Evolutionary conservation across 202 grass and related monocot genomes (phyloP).

Genomic region (Carex arenaria): DNA sequence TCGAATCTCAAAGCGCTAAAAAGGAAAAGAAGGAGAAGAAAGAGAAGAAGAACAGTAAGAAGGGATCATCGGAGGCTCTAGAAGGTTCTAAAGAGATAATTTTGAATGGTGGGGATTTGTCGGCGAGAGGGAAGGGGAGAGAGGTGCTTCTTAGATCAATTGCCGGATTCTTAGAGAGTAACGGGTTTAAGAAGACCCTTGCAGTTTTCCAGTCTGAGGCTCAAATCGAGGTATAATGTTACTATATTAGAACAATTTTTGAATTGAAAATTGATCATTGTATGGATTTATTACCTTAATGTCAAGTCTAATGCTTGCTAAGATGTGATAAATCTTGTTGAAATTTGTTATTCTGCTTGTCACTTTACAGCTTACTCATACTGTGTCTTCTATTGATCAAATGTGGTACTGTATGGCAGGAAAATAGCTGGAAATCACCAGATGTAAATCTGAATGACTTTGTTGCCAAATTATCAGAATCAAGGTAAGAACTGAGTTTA

Average conservation of each 20-base stretch:
- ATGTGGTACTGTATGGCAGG: conserved; percentile 26
- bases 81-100: conserved; percentile 1
- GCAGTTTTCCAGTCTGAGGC: conserved; percentile 53
- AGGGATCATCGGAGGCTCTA: conserved; percentile 15
- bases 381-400: not conserved
- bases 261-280: not conserved
- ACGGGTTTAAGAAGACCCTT: conserved; percentile 54
- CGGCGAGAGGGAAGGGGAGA: not conserved
- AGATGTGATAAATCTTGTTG: not conserved
- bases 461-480: conserved; percentile 40
- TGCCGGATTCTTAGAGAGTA: conserved; percentile 61
- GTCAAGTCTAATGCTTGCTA: not conserved
- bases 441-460: conserved; percentile 45
- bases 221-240: conserved; percentile 45
- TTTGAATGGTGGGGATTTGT: not conserved
- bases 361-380: not conserved
- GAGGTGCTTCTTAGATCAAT: conserved; percentile 41
- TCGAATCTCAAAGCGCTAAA: conserved; percentile 34
- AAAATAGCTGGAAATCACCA: conserved; percentile 40
- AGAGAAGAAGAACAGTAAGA: conserved; percentile 47
- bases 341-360: conserved; percentile 1
- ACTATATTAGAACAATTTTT: not conserved
- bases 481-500: conserved; percentile 38
- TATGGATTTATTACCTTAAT: no score
- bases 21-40: conserved; percentile 49